phyloP scores from a whole-genome alignment of 1,139 yeast species.

The Protomyces pachydermus region DNA sequence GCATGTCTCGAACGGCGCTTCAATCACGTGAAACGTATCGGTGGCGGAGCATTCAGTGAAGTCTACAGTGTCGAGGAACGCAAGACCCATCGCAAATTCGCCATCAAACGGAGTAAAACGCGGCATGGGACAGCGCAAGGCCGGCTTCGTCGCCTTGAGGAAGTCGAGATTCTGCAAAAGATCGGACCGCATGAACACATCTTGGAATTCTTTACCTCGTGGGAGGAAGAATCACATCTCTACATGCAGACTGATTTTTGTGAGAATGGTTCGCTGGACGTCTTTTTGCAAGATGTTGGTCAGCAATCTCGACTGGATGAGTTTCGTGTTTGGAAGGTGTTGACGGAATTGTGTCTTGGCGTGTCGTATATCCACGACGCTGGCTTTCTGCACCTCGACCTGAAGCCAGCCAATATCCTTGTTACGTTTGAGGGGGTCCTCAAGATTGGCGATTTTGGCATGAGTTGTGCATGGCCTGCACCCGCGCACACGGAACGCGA shows the following conservation, averaged over 20 bases:
- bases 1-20: constrained; percentile 51
- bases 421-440: constrained; percentile 90
- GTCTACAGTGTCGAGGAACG: constrained; percentile 71
- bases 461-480: constrained; percentile 57
- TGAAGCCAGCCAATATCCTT: constrained; percentile 92
- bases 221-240: constrained; percentile 71
- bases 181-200: constrained; percentile 75
- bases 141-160: constrained; percentile 51
- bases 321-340: constrained; percentile 95
- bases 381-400: constrained; percentile 74
- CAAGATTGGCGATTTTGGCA: constrained; percentile 79
- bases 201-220: constrained; percentile 72
- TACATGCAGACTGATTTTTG: constrained; percentile 94
- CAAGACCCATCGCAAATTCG: constrained; percentile 45
- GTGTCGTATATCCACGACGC: constrained; percentile 72
- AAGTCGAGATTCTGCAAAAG: constrained; percentile 50
- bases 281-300: constrained; percentile 74
- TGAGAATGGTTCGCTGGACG: constrained; percentile 86
- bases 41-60: constrained; percentile 81
- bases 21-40: constrained; percentile 65
- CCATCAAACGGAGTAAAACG: constrained; percentile 75
- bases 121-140: constrained; percentile 52
- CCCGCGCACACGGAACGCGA: constrained; percentile 67
- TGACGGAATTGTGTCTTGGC: constrained; percentile 75
- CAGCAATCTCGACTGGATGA: constrained; percentile 75